Evolutionary conservation across 2,329 filamentous ascomycete species (phyloP).

Genomic region (Ophiostoma quercus): DNA sequence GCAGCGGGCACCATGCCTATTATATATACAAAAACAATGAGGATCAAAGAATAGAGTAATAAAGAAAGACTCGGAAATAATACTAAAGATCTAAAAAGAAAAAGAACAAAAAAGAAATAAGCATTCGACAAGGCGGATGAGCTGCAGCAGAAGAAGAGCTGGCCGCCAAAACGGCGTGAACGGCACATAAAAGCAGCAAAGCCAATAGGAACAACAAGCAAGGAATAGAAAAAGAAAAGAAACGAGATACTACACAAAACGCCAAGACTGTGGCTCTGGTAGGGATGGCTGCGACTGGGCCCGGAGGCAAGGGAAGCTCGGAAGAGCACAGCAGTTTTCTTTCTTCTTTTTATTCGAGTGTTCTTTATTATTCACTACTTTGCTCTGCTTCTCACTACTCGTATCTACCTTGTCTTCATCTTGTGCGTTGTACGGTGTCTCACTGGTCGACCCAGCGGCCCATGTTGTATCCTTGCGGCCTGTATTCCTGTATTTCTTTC

Average conservation of each 20-base stretch:
- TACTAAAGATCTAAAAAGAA: not conserved
- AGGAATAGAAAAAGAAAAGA: not conserved
- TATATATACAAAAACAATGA: constrained; percentile 9
- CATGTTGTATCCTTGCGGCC: not conserved
- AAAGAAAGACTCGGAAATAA: not conserved
- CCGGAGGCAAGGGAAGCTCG: constrained; percentile 16
- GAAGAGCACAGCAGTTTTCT: not conserved
- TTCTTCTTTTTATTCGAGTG: not conserved
- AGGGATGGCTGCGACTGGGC: constrained; percentile 16
- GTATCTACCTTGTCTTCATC: not conserved
- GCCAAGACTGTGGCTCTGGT: not conserved
- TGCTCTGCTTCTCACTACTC: not conserved
- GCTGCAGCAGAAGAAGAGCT: too few species aligned
- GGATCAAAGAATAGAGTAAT: not conserved
- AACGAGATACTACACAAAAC: not conserved
- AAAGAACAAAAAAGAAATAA: not conserved
- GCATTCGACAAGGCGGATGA: not conserved
- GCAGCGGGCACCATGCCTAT: constrained; percentile 3
- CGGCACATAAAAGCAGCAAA: not conserved
- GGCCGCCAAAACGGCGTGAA: not conserved
- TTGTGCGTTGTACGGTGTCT: not conserved
- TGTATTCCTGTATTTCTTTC: not conserved
- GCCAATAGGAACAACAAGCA: not conserved
- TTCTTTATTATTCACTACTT: not conserved
- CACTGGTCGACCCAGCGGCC: not conserved